Base-by-base conservation (phyloP, 2,329 filamentous ascomycete species). In the Dactylellina parvicollis region DNA sequence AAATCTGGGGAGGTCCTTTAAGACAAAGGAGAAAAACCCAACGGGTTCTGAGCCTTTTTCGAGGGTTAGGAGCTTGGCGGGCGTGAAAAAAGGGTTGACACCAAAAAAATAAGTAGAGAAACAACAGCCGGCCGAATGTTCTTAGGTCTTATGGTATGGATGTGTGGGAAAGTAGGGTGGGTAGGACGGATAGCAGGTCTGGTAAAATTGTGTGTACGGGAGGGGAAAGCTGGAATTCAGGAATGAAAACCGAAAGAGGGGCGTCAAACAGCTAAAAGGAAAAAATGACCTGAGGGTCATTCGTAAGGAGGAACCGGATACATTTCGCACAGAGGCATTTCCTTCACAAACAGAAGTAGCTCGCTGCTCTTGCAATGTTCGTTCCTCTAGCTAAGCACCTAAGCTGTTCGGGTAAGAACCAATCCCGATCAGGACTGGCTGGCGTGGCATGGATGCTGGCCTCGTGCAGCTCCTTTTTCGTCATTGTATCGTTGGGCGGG, bases 261-360 rank as follows among this genome's bases (percentile, higher is more conserved):
- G 54, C 64, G 40, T 40, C 64, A 61, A 69, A 69, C 46, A 69
- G 46, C 64, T 69, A 69, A 69, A 69, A 69, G 64, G 64, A 69
- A 69, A 67, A 69, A 50, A 16, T 18, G 42, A 55, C 40, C 46
- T 46, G 38, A 56, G 54, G 54, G 55, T 46, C 55, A 52, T 60
- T 36, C 55, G 44, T 28, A 32, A 69, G 34, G 26, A 69, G 20
- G 34, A 30, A 28, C 54, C 64, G 64, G 64, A 54, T 69, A 69
- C 64, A 69, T 69, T 69, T 59, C 18, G 9, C 42, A 34, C 34
- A 60, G 54, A 26, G 36, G 46, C 26, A 32, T 69, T 67, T 54
- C 26, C 24, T 26, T 69, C 34, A 34, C 18, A 59, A 69, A 66
- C 52, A 28, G 16, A 57, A 12, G 55, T 59, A 60, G 64, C 64